Evolutionary conservation across 805 yeast species (phyloP).

Genomic region (Yarrowia divulgata): DNA sequence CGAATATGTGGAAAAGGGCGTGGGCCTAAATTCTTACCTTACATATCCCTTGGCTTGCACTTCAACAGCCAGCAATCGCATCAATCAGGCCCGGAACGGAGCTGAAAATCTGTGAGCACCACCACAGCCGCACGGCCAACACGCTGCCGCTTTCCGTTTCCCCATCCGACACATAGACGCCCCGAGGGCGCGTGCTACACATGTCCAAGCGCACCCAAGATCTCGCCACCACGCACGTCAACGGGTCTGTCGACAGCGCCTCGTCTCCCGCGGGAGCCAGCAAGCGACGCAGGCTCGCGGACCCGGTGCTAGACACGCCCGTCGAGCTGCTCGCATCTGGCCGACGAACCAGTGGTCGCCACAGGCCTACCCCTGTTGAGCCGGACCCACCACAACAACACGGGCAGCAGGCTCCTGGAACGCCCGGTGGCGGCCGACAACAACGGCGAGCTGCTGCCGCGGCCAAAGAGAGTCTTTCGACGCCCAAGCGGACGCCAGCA

Average conservation of each 20-base stretch:
- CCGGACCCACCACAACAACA: background rate
- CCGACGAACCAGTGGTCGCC: conserved; percentile 26
- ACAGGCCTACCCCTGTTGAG: conserved; percentile 4
- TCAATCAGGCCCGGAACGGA: conserved; percentile 29
- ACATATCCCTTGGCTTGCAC: conserved; percentile 36
- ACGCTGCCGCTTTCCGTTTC: conserved; percentile 21
- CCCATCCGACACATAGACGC: conserved; percentile 23
- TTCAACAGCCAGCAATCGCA: conserved; percentile 22
- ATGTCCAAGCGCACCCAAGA: conserved; percentile 35
- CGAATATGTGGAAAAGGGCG: conserved; percentile 32
- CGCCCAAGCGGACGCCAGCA: conserved; percentile 3
- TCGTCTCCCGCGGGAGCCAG: background rate
- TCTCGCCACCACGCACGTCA: conserved; percentile 25
- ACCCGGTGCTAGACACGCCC: conserved; percentile 28
- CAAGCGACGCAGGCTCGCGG: conserved; percentile 29
- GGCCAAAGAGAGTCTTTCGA: conserved; percentile 17
- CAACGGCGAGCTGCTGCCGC: conserved; percentile 28
- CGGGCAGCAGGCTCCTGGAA: background rate
- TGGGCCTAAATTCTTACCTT: conserved; percentile 34
- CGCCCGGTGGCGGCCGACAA: conserved; percentile 11
- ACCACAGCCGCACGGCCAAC: conserved; percentile 19
- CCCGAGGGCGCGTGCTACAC: conserved; percentile 37
- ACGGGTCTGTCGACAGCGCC: conserved; percentile 10
- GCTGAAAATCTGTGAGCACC: conserved; percentile 32
- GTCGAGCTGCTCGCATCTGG: conserved; percentile 10